Evolutionary conservation across 1,284 basidiomycete genomes (phyloP).

Genomic region (Coniferiporia weirii): DNA sequence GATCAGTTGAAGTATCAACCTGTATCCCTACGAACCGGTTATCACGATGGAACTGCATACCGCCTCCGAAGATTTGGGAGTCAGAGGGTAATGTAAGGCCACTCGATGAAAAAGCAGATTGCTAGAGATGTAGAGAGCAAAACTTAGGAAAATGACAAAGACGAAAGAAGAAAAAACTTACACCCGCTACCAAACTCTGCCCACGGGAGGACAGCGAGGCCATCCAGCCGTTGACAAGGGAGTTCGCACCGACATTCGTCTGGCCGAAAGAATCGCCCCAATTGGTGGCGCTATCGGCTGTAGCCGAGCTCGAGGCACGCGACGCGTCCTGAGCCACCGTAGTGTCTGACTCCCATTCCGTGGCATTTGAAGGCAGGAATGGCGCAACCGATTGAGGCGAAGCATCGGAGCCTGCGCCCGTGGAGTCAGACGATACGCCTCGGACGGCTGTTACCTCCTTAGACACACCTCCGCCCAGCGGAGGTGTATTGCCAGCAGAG

Average conservation of each 20-base stretch:
- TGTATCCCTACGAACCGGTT: neutral
- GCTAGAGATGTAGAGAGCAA: neutral
- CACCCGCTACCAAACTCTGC: neutral
- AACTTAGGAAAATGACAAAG: neutral
- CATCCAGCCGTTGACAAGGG: neutral
- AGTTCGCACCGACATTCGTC: neutral
- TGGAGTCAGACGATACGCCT: neutral
- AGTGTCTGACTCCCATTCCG: neutral
- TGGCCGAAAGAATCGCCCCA: neutral
- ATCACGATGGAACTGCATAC: neutral
- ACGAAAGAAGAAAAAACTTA: neutral
- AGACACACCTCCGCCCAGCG: neutral
- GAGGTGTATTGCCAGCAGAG: neutral
- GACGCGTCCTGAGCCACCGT: conserved; percentile 1
- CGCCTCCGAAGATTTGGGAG: neutral
- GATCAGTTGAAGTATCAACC: neutral
- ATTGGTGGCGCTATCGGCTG: neutral
- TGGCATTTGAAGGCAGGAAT: neutral
- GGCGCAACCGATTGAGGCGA: neutral
- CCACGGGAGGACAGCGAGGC: neutral
- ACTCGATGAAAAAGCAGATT: neutral
- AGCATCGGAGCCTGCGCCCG: neutral
- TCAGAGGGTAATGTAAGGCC: neutral
- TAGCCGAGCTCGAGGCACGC: neutral
- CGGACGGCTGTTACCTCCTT: neutral